These are phyloP conservation scores for Hippophae tibetana DNA, from an alignment of 306 rosid genomes.

Conservation along the genomic window DNA sequence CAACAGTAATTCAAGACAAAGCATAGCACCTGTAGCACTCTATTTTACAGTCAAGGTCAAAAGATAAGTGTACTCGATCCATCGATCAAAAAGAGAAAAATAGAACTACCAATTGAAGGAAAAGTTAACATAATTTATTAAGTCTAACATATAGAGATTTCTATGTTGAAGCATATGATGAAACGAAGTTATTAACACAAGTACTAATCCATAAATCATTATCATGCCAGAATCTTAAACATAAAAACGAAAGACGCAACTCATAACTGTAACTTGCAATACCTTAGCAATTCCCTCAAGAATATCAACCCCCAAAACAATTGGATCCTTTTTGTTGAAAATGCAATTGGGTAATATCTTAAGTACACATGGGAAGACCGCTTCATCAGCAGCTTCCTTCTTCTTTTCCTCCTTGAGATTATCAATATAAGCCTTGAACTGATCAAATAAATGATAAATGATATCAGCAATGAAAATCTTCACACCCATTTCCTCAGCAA, in stretches of 20 bases:
- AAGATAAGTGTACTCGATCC: too few species aligned
- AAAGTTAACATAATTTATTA: too few species aligned
- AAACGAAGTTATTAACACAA: too few species aligned
- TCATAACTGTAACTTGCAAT: slow-evolving; percentile 9
- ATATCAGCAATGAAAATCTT: slow-evolving; percentile 78
- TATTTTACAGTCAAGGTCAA: too few species aligned
- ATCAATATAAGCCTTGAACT: slow-evolving; percentile 84
- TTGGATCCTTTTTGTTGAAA: slow-evolving; percentile 96
- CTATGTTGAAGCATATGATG: too few species aligned
- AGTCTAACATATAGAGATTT: too few species aligned
- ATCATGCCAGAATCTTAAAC: neutral
- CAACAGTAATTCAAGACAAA: too few species aligned
- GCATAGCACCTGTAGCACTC: too few species aligned
- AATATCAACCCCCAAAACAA: slow-evolving; percentile 89
- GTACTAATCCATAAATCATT: too few species aligned
- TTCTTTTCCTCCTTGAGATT: slow-evolving; percentile 87
- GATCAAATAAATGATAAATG: slow-evolving; percentile 86
- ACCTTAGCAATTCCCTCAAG: slow-evolving; percentile 92
- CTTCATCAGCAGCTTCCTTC: slow-evolving; percentile 88
- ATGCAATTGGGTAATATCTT: slow-evolving; percentile 69
- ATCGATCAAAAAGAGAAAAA: too few species aligned
- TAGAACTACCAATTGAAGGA: too few species aligned
- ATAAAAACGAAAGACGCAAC: slow-evolving; percentile 1
- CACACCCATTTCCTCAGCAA: slow-evolving; percentile 80
- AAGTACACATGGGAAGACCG: slow-evolving; percentile 83